Base-by-base conservation (phyloP, 2,329 filamentous ascomycete species). In the Fusarium buharicum region DNA sequence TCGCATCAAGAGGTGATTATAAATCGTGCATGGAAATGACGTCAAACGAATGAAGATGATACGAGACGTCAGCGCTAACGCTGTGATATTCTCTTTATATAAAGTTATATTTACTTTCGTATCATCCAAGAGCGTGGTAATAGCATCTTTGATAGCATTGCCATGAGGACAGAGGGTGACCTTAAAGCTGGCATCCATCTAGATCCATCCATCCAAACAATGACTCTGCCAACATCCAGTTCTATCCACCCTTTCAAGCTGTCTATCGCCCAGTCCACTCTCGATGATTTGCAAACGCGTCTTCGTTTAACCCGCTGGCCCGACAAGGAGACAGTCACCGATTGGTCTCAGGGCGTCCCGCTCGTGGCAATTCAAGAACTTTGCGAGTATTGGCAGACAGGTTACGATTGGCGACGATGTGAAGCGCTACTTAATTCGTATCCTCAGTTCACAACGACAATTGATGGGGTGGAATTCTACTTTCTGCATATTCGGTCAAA, bases 271-370 rank as follows among this genome's bases (percentile, higher is more conserved):
- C 11, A 56, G 36, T 50, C 51, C 1, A 30, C 16, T 12, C 39
- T 59, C 14, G 28, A 59, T 8, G 44, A 50, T 11, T 17, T 59
- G 13, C 39, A 46, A 33, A 18, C n/a, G 0, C 55, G 55, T 6
- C 55, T 59, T 17, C 27, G 24, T 1, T n/a, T 46, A n/a, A 37
- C 45, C 2, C 36, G 55, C 8, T 59, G 55, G 55, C 55, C 55
- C 1, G 51, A 59, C 2, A 46, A 50, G 4, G 51, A 59, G 13
- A 28, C n/a, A 2, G 51, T 59, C 3, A 4, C 16, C 1, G 51
- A 56, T 18, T 59, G 55, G 55, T 56, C 55, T 1, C 55, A 59
- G 14, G 55, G 55, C 9, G 51, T 41, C 0, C 51, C 55, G 0
- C 39, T 59, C 4, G 3, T 16, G 6, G 3, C 17, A 6, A 22